phyloP scores from a whole-genome alignment of 164 flowering plant species.

The Umbilicus rupestris region DNA sequence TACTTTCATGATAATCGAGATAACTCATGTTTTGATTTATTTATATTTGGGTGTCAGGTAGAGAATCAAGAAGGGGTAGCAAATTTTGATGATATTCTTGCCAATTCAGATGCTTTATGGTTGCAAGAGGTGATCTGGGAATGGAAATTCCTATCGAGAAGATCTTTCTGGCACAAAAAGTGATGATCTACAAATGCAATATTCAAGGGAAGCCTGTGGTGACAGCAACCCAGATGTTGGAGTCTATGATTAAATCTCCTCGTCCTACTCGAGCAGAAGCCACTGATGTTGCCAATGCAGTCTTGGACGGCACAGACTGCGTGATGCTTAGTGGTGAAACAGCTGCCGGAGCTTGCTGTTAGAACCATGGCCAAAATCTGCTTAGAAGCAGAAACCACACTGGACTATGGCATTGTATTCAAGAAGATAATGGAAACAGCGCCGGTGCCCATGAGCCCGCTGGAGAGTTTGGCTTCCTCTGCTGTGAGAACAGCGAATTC shows the following conservation, averaged over 20 bases:
- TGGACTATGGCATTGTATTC: slow-evolving; percentile 62
- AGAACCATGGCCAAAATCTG: slow-evolving; percentile 81
- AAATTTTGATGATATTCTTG: slow-evolving; percentile 78
- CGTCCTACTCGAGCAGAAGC: slow-evolving; percentile 86
- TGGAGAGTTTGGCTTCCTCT: slow-evolving; percentile 76
- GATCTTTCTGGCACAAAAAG: slow-evolving; percentile 78
- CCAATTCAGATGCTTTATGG: slow-evolving; percentile 80
- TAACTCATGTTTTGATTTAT: not conserved
- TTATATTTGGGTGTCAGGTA: slow-evolving; percentile 31
- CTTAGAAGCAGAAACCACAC: slow-evolving; percentile 72
- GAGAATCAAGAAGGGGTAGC: slow-evolving; percentile 94
- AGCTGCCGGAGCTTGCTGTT: slow-evolving; percentile 78
- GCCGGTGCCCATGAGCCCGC: slow-evolving; percentile 87
- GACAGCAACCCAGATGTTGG: slow-evolving; percentile 78
- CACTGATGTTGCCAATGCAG: slow-evolving; percentile 79
- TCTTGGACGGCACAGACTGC: slow-evolving; percentile 80
- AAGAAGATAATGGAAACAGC: slow-evolving; percentile 54
- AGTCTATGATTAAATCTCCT: slow-evolving; percentile 87
- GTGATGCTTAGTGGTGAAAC: slow-evolving; percentile 95
- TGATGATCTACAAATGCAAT: slow-evolving; percentile 89
- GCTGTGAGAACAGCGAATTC: slow-evolving; percentile 76
- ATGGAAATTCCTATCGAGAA: slow-evolving; percentile 89
- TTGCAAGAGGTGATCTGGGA: slow-evolving; percentile 77
- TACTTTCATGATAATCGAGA: not conserved
- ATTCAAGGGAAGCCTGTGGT: slow-evolving; percentile 88